phyloP scores from a whole-genome alignment of 352 stramenopile genomes.

The Aphanomyces invadans region DNA sequence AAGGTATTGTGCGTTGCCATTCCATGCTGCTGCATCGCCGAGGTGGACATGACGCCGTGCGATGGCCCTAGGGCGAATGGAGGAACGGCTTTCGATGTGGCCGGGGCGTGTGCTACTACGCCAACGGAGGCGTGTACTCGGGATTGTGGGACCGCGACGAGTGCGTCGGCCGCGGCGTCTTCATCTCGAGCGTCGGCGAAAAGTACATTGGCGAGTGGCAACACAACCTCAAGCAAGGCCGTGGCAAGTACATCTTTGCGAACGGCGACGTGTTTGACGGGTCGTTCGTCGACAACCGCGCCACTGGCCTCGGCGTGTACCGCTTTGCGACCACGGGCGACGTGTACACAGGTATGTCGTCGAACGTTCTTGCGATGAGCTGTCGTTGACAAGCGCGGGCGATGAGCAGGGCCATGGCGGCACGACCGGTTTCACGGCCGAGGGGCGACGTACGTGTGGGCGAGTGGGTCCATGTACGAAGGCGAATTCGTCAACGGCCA shows the following conservation, averaged over 20 bases:
- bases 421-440: constrained; percentile 55
- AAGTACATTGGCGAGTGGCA: constrained; percentile 25
- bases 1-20: constrained; percentile 32
- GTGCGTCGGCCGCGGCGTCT: constrained; percentile 50
- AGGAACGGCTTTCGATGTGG: constrained; percentile 50
- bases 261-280: constrained; percentile 76
- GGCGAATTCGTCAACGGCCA: constrained; percentile 53
- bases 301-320: constrained; percentile 37
- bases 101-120: constrained; percentile 62
- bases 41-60: constrained; percentile 37
- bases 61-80: constrained; percentile 41
- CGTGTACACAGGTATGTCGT: constrained; percentile 20
- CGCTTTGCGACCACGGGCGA: constrained; percentile 13
- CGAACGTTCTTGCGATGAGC: not conserved
- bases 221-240: constrained; percentile 45
- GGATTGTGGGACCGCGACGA: constrained; percentile 56
- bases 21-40: constrained; percentile 35
- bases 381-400: not conserved
- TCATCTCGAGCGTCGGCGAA: constrained; percentile 50
- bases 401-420: not conserved
- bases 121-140: constrained; percentile 66
- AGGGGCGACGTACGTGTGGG: constrained; percentile 51
- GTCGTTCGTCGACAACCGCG: constrained; percentile 43
- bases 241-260: constrained; percentile 60
- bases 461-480: constrained; percentile 48